Percentiles rank a stretch among this genome's conserved stretches.
phyloP scores from a whole-genome alignment of 208 protist genomes.

The Willaertia magna region DNA sequence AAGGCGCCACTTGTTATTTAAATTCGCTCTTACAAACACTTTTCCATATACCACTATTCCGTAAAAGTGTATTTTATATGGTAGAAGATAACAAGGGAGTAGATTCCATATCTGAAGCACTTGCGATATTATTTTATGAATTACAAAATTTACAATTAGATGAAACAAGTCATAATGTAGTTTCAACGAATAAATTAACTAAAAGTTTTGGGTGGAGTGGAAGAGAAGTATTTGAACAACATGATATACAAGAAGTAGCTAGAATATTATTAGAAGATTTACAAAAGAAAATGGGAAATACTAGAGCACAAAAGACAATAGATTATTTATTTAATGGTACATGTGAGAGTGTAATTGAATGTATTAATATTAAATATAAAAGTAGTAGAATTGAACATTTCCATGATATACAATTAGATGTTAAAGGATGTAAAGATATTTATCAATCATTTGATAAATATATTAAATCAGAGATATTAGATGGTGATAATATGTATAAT shows the following conservation, averaged over 20 bases:
- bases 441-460: conserved; percentile 54
- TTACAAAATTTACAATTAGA: conserved; percentile 41
- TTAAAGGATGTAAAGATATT: conserved; percentile 52
- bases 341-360: conserved; percentile 47
- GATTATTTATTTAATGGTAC: conserved; percentile 59
- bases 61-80: conserved; percentile 28
- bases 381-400: conserved; percentile 54
- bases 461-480: conserved; percentile 49
- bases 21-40: conserved; percentile 45
- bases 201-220: conserved; percentile 64
- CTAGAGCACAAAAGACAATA: conserved; percentile 52
- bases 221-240: conserved; percentile 64
- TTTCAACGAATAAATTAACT: conserved; percentile 55
- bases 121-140: conserved; percentile 64
- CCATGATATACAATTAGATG: conserved; percentile 63
- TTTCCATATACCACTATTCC: conserved; percentile 44
- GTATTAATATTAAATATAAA: conserved; percentile 49
- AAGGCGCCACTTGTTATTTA: neutral
- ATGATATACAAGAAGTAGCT: conserved; percentile 74
- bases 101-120: conserved; percentile 39
- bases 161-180: conserved; percentile 4
- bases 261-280: conserved; percentile 61
- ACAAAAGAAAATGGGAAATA: conserved; percentile 67
- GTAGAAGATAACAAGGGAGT: conserved; percentile 27
- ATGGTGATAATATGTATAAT: conserved; percentile 66